phyloP scores from a whole-genome alignment of 2,329 filamentous ascomycete genomes.

The Claviceps sorghi region DNA sequence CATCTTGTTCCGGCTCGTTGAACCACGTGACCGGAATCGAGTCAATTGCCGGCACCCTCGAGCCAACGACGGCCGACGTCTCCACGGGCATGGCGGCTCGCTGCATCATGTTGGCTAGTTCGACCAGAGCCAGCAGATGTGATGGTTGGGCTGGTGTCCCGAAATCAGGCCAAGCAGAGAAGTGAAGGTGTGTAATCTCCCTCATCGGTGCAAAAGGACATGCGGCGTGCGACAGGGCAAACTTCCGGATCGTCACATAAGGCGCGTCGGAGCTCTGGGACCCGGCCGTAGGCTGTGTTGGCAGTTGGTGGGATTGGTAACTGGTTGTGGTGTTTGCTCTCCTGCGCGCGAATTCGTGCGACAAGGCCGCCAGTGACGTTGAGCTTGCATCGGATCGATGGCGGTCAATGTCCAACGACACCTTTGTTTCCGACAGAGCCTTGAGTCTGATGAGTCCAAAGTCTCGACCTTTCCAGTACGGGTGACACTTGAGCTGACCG shows the following conservation, averaged over 20 bases:
- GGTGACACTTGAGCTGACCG: constrained; percentile 85
- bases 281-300: constrained; percentile 16
- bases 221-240: constrained; percentile 61
- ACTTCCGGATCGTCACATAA: constrained; percentile 72
- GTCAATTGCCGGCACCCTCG: constrained; percentile 15
- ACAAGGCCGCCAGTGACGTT: constrained; percentile 10
- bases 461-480: constrained; percentile 72
- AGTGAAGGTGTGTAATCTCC: constrained; percentile 89
- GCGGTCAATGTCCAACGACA: constrained; percentile 57
- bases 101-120: constrained; percentile 67
- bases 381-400: constrained; percentile 26
- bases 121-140: constrained; percentile 77
- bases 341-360: constrained; percentile 29
- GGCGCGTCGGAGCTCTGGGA: constrained; percentile 41
- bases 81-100: constrained; percentile 37
- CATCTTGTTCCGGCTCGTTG: constrained; percentile 44
- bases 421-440: constrained; percentile 65
- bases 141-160: constrained; percentile 79
- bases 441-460: constrained; percentile 69
- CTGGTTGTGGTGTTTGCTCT: constrained; percentile 41
- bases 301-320: constrained; percentile 22
- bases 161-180: constrained; percentile 94
- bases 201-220: constrained; percentile 75
- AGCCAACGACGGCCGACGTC: constrained; percentile 22
- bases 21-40: constrained; percentile 28